phyloP scores from a whole-genome alignment of 164 flowering plant genomes.

The Cinnamomum micranthum region DNA sequence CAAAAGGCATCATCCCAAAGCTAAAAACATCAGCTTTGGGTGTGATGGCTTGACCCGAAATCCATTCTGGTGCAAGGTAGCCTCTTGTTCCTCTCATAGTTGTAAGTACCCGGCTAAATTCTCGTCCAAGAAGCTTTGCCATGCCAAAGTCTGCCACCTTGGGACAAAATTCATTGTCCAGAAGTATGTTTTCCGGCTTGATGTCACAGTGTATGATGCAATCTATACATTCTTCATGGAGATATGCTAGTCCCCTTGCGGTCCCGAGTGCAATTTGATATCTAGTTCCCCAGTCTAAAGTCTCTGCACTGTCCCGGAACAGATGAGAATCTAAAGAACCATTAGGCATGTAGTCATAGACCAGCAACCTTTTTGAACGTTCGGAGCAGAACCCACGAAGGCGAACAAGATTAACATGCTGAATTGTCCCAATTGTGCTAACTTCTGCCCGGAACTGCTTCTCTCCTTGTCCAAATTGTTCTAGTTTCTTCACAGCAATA shows the following conservation, averaged over 20 bases:
- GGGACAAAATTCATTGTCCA: constrained; percentile 30
- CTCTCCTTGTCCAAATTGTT: constrained; percentile 41
- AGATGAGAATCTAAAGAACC: constrained; percentile 39
- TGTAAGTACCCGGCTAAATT: constrained; percentile 32
- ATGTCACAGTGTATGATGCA: constrained; percentile 38
- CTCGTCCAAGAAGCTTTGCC: constrained; percentile 32
- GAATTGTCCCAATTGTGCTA: constrained; percentile 62
- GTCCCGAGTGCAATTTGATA: constrained; percentile 31
- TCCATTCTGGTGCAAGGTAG: constrained; percentile 42
- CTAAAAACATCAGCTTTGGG: constrained; percentile 37
- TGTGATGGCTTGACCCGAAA: constrained; percentile 31
- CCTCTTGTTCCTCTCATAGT: constrained; percentile 39
- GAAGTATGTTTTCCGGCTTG: constrained; percentile 36
- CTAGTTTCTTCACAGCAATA: constrained; percentile 47
- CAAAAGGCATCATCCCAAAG: constrained; percentile 36
- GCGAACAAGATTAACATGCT: constrained; percentile 48
- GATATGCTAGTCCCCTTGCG: constrained; percentile 32
- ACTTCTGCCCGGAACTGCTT: constrained; percentile 59
- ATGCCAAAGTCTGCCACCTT: constrained; percentile 38
- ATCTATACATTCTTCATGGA: constrained; percentile 32
- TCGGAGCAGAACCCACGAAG: constrained; percentile 54
- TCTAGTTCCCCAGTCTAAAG: constrained; percentile 28
- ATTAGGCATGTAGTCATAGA: constrained; percentile 53
- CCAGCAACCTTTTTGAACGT: constrained; percentile 35
- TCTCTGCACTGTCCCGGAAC: constrained; percentile 12